These are phyloP conservation scores for Fusarium pseudonygamai DNA, from an alignment of 2,329 filamentous ascomycete species.

Conservation along the genomic window DNA sequence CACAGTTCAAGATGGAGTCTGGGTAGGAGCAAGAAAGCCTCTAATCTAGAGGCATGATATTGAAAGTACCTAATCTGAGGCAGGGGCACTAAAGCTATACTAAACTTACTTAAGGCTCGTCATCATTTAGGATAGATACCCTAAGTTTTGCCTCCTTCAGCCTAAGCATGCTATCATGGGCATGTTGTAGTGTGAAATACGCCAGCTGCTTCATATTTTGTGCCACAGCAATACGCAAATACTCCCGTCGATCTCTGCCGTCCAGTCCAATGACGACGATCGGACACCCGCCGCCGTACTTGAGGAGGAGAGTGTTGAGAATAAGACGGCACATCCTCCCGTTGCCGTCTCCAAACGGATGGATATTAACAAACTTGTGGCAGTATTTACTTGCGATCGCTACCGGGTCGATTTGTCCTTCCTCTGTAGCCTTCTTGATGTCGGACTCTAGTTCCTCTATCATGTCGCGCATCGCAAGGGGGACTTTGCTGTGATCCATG, in stretches of 20 bases:
- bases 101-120: neutral
- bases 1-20: neutral
- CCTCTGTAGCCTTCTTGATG: neutral
- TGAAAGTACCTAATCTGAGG: neutral
- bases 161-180: neutral
- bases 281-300: neutral
- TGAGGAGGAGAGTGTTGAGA: slow-evolving; percentile 47
- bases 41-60: neutral
- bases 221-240: neutral
- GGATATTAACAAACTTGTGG: slow-evolving; percentile 47
- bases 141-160: neutral
- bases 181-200: neutral
- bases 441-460: neutral
- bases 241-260: neutral
- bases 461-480: neutral
- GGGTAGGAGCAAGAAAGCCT: neutral
- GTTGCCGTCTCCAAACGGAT: slow-evolving; percentile 51
- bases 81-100: neutral
- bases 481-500: neutral
- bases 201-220: neutral
- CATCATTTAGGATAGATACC: neutral
- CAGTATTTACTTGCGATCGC: slow-evolving; percentile 40
- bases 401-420: neutral
- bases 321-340: slow-evolving; percentile 47
- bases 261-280: neutral